A percentile compares a stretch with the other conserved stretches of the same genome.
Evolutionary conservation across 176 grass and related monocot genomes (phyloP).

Genomic region (Melocanna baccifera): DNA sequence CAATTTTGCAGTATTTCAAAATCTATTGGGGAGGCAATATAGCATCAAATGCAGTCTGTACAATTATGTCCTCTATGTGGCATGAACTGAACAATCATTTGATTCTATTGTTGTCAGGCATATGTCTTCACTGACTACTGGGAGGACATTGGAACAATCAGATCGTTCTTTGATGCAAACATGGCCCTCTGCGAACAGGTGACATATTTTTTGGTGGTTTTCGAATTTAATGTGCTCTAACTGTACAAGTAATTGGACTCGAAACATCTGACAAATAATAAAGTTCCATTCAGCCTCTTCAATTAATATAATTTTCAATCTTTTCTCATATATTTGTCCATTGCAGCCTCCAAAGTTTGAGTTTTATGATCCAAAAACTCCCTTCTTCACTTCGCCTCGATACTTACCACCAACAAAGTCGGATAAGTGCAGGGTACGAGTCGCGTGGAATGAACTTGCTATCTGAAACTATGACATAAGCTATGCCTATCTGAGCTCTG

Average conservation of each 20-base stretch:
- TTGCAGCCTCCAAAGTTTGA: constrained; percentile 71
- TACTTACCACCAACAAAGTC: constrained; percentile 72
- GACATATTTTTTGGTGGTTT: neutral
- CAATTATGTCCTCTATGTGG: neutral
- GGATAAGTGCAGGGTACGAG: constrained; percentile 56
- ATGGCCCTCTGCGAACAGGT: constrained; percentile 83
- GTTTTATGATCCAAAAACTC: constrained; percentile 68
- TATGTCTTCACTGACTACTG: constrained; percentile 78
- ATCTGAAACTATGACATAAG: neutral
- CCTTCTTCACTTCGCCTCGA: constrained; percentile 77
- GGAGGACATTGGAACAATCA: constrained; percentile 85
- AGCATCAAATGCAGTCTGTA: constrained; percentile 4
- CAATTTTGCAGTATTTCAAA: neutral
- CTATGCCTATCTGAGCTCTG: neutral
- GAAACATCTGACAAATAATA: constrained; percentile 1
- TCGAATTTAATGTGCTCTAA: neutral
- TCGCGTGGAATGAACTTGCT: neutral
- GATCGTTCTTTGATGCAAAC: constrained; percentile 72
- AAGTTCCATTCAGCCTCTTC: neutral
- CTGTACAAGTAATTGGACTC: neutral
- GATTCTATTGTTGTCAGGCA: constrained; percentile 31
- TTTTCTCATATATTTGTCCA: neutral
- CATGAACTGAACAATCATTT: neutral
- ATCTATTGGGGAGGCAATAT: neutral
- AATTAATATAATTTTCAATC: neutral